Evolutionary conservation across 805 yeast genomes (phyloP).

Genomic region (Kodamaea leandrae): DNA sequence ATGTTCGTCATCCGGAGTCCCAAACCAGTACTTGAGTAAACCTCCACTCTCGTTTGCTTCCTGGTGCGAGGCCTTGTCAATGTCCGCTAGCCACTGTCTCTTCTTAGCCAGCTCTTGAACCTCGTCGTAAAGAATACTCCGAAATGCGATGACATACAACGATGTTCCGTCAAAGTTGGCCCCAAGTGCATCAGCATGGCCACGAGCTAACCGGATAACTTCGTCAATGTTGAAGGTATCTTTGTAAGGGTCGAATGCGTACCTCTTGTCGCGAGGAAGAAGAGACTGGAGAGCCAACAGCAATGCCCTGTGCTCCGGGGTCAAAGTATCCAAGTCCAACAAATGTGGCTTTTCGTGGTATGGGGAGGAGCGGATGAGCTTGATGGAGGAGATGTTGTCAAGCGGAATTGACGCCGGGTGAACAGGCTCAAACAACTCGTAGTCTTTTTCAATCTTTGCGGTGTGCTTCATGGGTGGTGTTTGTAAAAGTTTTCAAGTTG

Average conservation of each 20-base stretch:
- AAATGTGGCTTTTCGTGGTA: conserved; percentile 26
- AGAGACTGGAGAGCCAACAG: conserved; percentile 32
- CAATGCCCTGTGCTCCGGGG: conserved; percentile 20
- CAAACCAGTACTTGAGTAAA: conserved; percentile 39
- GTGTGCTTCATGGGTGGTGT: conserved; percentile 1
- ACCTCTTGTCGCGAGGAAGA: conserved; percentile 14
- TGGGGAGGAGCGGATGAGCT: conserved; percentile 28
- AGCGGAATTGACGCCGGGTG: too few species aligned
- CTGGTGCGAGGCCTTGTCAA: conserved; percentile 32
- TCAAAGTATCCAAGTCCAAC: conserved; percentile 22
- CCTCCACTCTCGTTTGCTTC: conserved; percentile 40
- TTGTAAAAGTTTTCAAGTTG: not conserved
- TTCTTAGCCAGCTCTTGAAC: conserved; percentile 23
- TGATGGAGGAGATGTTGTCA: conserved; percentile 2
- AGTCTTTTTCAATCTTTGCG: conserved; percentile 7
- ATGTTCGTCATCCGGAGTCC: conserved; percentile 28
- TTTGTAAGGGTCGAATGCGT: conserved; percentile 24
- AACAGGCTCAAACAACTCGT: conserved; percentile 5
- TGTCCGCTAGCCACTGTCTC: conserved; percentile 23
- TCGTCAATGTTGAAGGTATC: conserved; percentile 27
- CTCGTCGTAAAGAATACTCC: conserved; percentile 28
- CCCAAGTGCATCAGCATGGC: conserved; percentile 12
- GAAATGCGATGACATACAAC: conserved; percentile 33
- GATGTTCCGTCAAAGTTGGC: conserved; percentile 14
- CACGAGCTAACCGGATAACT: conserved; percentile 17